Evolutionary conservation across 2,329 filamentous ascomycete species (phyloP), one percentile per base, ranked within the genome.

Genomic region (Escovopsis sp.): DNA sequence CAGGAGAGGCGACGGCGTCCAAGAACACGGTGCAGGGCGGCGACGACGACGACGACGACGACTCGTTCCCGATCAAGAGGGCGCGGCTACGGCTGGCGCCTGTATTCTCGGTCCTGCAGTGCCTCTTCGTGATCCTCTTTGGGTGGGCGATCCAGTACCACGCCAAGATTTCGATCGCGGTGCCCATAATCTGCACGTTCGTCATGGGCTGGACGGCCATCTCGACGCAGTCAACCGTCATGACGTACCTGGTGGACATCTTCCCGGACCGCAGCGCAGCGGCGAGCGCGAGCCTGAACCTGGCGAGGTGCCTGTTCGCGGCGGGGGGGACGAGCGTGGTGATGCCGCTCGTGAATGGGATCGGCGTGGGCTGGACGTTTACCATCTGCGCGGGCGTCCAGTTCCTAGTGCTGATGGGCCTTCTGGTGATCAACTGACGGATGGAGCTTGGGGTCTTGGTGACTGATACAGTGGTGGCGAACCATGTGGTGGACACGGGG

Each of bases 251-350:
- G 3, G 63, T 77, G 4, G 75, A 80, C 48, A 61, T 78, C 9
- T 68, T 73, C 45, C 72, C 71, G 0, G 60, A 61, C 0, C 63
- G 61, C n/a, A 67, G 72, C 0, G 71, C 69, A 0, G 68, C 70
- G 0, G 73, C 72, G 0, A 71, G 70, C 2, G 73, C 73, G 1
- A 66, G 71, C 0, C 72, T 71, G 45, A 78, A 78, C 44, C 50
- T 80, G 10, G 64, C 68, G 1, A 55, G 74, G 4, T 79, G 75
- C 44, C 54, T 73, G 3, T 52, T 77, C 3, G 73, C 72, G 0
- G 75, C 75, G 0, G 66, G 61, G 0, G 67, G 66, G 1, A 71
- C 65, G 12, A 72, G 69, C 0, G 59, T 67, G 1, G 67, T 78
- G 19, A 55, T 70, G 6, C 68, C 68, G 9, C 65, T 79, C 64